Base-by-base conservation (phyloP, 768 basidiomycete genomes). In the Suillus weaverae region DNA sequence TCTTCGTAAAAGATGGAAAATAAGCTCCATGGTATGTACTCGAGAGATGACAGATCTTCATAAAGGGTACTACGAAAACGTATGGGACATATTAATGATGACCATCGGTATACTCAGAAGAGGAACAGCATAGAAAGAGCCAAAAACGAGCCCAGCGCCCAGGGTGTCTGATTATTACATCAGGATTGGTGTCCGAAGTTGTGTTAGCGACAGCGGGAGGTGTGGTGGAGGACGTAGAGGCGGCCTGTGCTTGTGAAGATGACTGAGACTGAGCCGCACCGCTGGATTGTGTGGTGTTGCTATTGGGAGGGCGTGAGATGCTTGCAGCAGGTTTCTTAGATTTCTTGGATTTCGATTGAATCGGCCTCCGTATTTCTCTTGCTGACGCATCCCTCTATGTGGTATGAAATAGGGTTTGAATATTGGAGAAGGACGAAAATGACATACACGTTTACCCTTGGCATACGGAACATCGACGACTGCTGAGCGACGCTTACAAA, bases 401-500 rank as follows among this genome's bases (percentile, higher is more conserved):
- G 9, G 4, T 8, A 10, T 44, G 43, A 44, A 18, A 18, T 43
- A 7, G 41, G 0, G 18, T 43, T 38, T 4, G 4, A 20, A 43
- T 9, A 20, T 4, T 43, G 8, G 18, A 43, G 0, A 43, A 43
- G 0, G 43, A 43, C 38, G 0, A 43, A n/a, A 4, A 44, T 4
- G 20, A 44, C 43, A 9, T 44, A 44, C 20, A 44, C 43, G 43
- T 10, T 44, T 20, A 8, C 7, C 43, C 20, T 44, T 39, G 14
- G 39, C 39, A 39, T 14, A 39, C 14, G 41, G 43, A 10, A 44
- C 20, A 2, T 10, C 20, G 9, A 44, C 9, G 9, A n/a, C 43
- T 10, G 4, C 4, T 20, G 20, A 4, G 20, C 0, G 20, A 20
- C 9, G 20, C 20, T 1, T 20, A 6, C 0, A 20, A 0, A 20